A percentile compares a stretch with the other conserved stretches of the same genome.
Evolutionary conservation across 2,329 filamentous ascomycete species (phyloP).

Genomic region (Rutstroemia sp.): DNA sequence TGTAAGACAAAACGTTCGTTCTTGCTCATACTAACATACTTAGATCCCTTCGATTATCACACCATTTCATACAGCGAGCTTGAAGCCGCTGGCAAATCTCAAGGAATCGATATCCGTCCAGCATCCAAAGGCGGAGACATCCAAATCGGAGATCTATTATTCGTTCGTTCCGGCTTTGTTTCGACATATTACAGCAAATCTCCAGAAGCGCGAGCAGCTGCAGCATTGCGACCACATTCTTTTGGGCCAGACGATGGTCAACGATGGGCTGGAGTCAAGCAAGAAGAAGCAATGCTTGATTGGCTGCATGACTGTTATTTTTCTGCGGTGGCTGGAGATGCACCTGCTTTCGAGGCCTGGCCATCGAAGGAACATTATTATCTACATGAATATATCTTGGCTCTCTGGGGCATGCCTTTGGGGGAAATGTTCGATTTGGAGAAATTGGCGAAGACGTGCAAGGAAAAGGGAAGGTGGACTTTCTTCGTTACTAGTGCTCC

Average conservation of each 20-base stretch:
- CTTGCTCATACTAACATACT: not conserved
- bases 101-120: conserved; percentile 28
- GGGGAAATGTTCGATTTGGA: conserved; percentile 30
- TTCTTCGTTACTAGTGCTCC: conserved; percentile 29
- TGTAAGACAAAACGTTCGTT: no score
- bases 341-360: conserved; percentile 35
- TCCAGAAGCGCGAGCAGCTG: conserved; percentile 31
- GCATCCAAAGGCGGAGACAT: conserved; percentile 39
- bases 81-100: conserved; percentile 22
- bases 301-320: conserved; percentile 37
- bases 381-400: conserved; percentile 29
- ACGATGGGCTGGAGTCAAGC: conserved; percentile 41
- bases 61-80: conserved; percentile 23
- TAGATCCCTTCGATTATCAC: conserved; percentile 26
- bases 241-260: conserved; percentile 31
- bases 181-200: conserved; percentile 30
- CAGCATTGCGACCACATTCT: conserved; percentile 31
- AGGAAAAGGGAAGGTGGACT: conserved; percentile 25
- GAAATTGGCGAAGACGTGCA: conserved; percentile 25
- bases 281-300: conserved; percentile 37
- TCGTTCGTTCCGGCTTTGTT: conserved; percentile 43
- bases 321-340: conserved; percentile 37
- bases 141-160: conserved; percentile 44
- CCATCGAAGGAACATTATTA: conserved; percentile 22
- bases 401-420: conserved; percentile 29